Conservation (phyloP, 805 yeast genomes). For the Brettanomyces anomalus region DNA sequence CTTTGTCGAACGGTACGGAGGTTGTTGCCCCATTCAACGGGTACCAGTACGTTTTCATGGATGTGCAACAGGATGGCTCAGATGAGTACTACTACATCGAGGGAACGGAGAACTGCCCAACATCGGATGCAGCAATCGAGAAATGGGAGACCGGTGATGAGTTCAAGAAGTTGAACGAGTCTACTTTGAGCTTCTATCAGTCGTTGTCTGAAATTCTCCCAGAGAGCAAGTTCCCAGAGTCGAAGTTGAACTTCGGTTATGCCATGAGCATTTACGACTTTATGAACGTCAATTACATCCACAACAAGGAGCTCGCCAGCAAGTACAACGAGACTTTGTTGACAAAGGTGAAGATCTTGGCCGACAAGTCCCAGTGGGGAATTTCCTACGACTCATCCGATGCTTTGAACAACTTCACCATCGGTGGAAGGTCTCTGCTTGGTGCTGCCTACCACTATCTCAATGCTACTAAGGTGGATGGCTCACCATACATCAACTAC, state of each 20-base stretch:
- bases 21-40: conserved; percentile 32
- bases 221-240: conserved; percentile 17
- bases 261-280: conserved; percentile 33
- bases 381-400: conserved; percentile 25
- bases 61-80: conserved; percentile 27
- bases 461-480: conserved; percentile 26
- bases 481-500: conserved; percentile 31
- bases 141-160: conserved; percentile 21
- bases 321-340: conserved; percentile 25
- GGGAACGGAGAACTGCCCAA: conserved; percentile 36
- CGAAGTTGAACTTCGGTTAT: conserved; percentile 28
- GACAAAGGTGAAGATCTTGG: conserved; percentile 25
- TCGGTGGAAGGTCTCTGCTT: conserved; percentile 34
- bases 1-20: conserved; percentile 30
- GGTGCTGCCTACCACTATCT: conserved; percentile 28
- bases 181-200: conserved; percentile 32
- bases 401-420: conserved; percentile 22
- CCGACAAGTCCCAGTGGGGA: conserved; percentile 32
- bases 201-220: conserved; percentile 23
- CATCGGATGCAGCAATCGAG: conserved; percentile 25
- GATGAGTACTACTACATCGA: conserved; percentile 32
- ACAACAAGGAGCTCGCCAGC: conserved; percentile 29
- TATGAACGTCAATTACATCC: conserved; percentile 32
- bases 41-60: conserved; percentile 37
- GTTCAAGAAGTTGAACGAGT: conserved; percentile 25